phyloP scores from a whole-genome alignment of 192 early-diverging fungal genomes.

The Spizellomyces punctatus region DNA sequence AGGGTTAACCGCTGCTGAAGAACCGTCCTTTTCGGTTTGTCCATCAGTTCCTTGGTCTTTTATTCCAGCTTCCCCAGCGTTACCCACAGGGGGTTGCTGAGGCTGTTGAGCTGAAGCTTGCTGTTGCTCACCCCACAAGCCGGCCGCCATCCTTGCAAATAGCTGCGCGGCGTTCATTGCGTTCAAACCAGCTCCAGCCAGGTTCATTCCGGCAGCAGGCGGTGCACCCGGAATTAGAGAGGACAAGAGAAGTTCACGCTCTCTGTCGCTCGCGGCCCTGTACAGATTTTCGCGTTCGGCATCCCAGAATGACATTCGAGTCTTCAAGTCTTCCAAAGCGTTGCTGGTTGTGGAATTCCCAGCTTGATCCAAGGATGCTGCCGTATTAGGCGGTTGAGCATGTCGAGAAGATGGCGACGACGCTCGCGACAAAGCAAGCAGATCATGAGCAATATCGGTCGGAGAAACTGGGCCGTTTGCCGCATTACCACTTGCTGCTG shows the following conservation, averaged over 20 bases:
- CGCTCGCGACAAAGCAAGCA: conserved; percentile 31
- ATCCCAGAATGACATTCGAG: conserved; percentile 37
- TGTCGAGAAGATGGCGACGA: conserved; percentile 13
- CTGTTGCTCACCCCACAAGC: background rate
- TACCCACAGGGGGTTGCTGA: too few relatives aligned
- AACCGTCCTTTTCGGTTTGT: too few relatives aligned
- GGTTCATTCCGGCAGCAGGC: conserved; percentile 16
- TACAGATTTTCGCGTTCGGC: conserved; percentile 34
- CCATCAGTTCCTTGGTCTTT: too few relatives aligned
- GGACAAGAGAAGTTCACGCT: conserved; percentile 23
- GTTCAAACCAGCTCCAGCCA: background rate
- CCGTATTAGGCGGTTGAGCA: background rate
- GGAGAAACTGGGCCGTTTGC: conserved; percentile 7
- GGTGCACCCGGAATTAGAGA: conserved; percentile 7
- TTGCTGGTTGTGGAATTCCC: conserved; percentile 1
- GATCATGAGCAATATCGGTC: conserved; percentile 34
- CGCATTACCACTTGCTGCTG: background rate
- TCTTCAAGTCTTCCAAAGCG: conserved; percentile 32
- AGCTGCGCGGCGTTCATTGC: conserved; percentile 23
- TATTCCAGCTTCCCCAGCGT: too few relatives aligned
- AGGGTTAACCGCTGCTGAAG: too few relatives aligned
- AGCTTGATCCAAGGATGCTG: background rate
- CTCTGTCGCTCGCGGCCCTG: conserved; percentile 26
- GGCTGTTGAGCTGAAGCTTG: too few relatives aligned
- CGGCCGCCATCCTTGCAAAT: conserved; percentile 24